Conservation (phyloP, 169 alveolate species). For the Cryptosporidium xiaoi region DNA sequence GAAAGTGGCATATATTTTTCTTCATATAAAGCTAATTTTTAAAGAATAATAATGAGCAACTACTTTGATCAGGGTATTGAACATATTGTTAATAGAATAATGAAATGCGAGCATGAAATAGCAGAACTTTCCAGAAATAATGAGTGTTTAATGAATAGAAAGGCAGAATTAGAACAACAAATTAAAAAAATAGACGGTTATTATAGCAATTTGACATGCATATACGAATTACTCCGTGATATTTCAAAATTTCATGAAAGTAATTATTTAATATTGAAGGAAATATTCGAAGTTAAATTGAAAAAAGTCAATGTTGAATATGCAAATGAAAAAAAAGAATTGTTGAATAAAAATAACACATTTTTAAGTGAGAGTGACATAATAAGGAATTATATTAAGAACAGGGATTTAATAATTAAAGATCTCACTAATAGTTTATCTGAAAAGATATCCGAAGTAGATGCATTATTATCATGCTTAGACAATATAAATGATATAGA, state of each 20-base stretch:
- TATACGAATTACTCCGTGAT: conserved; percentile 12
- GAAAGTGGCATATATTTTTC: no score
- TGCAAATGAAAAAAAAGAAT: not conserved
- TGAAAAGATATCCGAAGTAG: not conserved
- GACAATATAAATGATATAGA: not conserved
- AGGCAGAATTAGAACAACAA: conserved; percentile 4
- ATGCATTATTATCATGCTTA: not conserved
- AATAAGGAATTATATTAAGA: not conserved
- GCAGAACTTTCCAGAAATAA: not conserved
- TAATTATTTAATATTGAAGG: not conserved
- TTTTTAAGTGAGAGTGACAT: not conserved
- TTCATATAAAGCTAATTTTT: not conserved
- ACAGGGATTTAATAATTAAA: not conserved
- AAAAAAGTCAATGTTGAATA: not conserved
- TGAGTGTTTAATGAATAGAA: not conserved
- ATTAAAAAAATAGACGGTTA: not conserved
- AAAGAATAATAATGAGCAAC: conserved; percentile 11
- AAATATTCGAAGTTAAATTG: conserved; percentile 1
- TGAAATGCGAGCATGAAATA: conserved; percentile 44
- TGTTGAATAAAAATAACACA: not conserved
- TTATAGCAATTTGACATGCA: not conserved
- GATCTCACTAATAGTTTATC: not conserved
- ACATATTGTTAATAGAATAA: conserved; percentile 9
- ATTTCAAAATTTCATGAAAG: conserved; percentile 25
- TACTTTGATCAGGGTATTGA: conserved; percentile 38